Percentiles rank a stretch among this genome's conserved stretches.
phyloP scores from a whole-genome alignment of 129 eudicot genomes.

The Flaveria linearis region DNA sequence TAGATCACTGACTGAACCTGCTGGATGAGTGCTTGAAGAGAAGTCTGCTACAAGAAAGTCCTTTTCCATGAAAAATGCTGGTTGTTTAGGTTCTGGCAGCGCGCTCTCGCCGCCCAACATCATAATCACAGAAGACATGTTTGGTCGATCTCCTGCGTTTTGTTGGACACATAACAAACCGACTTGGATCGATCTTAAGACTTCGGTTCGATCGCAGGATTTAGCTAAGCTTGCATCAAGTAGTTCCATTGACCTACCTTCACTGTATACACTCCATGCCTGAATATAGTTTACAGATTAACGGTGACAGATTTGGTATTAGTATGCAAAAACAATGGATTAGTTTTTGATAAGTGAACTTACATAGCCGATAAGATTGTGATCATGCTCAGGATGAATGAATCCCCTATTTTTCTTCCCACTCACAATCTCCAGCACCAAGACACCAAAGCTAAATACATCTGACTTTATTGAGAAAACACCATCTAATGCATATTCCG shows the following conservation, averaged over 20 bases:
- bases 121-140: constrained; percentile 32
- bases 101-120: constrained; percentile 33
- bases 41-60: constrained; percentile 24
- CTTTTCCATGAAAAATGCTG: constrained; percentile 33
- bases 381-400: constrained; percentile 19
- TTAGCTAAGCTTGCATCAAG: constrained; percentile 15
- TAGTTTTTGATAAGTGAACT: background rate
- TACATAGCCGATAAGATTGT: constrained; percentile 36
- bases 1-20: constrained; percentile 24
- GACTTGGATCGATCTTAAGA: constrained; percentile 27
- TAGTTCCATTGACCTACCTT: constrained; percentile 25
- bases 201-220: constrained; percentile 23
- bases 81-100: constrained; percentile 36
- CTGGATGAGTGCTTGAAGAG: constrained; percentile 18
- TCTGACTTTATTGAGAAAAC: constrained; percentile 35
- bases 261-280: constrained; percentile 30
- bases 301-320: background rate
- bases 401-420: constrained; percentile 35
- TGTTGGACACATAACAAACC: constrained; percentile 38
- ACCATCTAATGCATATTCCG: constrained; percentile 30
- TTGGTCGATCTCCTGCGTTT: constrained; percentile 33
- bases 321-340: background rate
- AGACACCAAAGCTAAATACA: constrained; percentile 35
- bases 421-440: constrained; percentile 38
- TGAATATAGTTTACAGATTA: constrained; percentile 5